These are phyloP conservation scores for Coleophoma eucalyptorum DNA, from an alignment of 2,329 filamentous ascomycete species.

Conservation along the genomic window DNA sequence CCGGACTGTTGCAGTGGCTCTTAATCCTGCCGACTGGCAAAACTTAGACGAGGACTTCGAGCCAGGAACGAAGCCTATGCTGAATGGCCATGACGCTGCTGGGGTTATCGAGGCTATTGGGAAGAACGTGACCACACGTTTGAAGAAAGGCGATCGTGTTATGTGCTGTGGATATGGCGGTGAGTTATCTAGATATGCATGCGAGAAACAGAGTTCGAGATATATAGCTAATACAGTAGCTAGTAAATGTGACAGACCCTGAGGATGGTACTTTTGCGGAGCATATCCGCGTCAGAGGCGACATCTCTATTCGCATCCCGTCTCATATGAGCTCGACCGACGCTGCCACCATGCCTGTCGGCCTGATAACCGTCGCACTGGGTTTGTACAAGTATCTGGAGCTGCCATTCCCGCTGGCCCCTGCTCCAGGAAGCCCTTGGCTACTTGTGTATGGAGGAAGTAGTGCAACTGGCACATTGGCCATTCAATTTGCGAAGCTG, in stretches of 20 bases:
- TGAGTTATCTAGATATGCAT: not conserved
- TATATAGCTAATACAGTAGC: not conserved
- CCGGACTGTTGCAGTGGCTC: slow-evolving; percentile 19
- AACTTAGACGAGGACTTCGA: slow-evolving; percentile 13
- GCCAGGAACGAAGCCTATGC: slow-evolving; percentile 2
- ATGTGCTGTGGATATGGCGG: slow-evolving; percentile 15
- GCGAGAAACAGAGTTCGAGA: not conserved
- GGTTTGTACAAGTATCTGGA: slow-evolving; percentile 17
- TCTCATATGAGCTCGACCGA: slow-evolving; percentile 38
- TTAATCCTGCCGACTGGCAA: slow-evolving; percentile 25
- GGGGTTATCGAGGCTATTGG: slow-evolving; percentile 15
- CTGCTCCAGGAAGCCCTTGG: slow-evolving; percentile 7
- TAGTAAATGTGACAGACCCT: slow-evolving; percentile 12
- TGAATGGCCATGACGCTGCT: slow-evolving; percentile 15
- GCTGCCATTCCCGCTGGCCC: slow-evolving; percentile 14
- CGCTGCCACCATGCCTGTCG: slow-evolving; percentile 28
- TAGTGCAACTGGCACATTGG: slow-evolving; percentile 42
- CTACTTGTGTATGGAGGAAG: slow-evolving; percentile 44
- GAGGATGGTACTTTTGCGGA: slow-evolving; percentile 19
- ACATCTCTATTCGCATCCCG: slow-evolving; percentile 37
- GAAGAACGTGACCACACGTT: slow-evolving; percentile 11
- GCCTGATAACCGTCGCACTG: slow-evolving; percentile 11
- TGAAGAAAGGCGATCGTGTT: slow-evolving; percentile 17
- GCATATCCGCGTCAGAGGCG: slow-evolving; percentile 27
- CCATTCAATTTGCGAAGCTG: slow-evolving; percentile 41